A percentile compares a stretch with the other conserved stretches of the same genome.
Conservation (phyloP, 345 rosid genomes). For the Camelina sativa region DNA sequence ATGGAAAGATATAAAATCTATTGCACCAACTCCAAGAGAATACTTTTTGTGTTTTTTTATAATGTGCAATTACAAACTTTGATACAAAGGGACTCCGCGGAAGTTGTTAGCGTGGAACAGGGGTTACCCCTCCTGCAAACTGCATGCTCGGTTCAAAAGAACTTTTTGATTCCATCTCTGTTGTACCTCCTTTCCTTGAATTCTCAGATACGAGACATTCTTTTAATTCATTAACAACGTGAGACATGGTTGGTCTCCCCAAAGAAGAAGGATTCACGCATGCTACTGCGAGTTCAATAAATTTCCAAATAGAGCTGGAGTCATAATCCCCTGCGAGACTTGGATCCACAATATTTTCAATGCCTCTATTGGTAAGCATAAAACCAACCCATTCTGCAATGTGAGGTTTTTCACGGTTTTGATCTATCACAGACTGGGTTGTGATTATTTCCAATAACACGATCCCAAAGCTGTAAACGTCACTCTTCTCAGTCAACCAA, state of each 20-base stretch:
- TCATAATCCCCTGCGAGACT: background rate
- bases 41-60: too few relatives aligned
- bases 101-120: background rate
- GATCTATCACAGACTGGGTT: constrained; percentile 16
- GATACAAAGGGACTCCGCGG: background rate
- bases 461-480: constrained; percentile 51
- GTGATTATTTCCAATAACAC: constrained; percentile 48
- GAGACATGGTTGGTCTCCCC: constrained; percentile 36
- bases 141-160: background rate
- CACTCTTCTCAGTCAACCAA: constrained; percentile 46
- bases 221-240: constrained; percentile 1
- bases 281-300: constrained; percentile 23
- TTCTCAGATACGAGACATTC: background rate
- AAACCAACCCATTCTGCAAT: background rate
- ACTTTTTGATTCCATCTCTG: background rate
- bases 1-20: too few relatives aligned
- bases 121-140: background rate
- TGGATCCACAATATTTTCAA: constrained; percentile 10
- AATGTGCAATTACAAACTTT: too few relatives aligned
- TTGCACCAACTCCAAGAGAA: too few relatives aligned
- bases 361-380: background rate
- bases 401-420: constrained; percentile 13
- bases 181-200: background rate
- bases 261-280: background rate
- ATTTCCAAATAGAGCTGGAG: constrained; percentile 1